These are phyloP conservation scores for Clonostachys sp. DNA, from an alignment of 2,329 filamentous ascomycete species.

Conservation along the genomic window DNA sequence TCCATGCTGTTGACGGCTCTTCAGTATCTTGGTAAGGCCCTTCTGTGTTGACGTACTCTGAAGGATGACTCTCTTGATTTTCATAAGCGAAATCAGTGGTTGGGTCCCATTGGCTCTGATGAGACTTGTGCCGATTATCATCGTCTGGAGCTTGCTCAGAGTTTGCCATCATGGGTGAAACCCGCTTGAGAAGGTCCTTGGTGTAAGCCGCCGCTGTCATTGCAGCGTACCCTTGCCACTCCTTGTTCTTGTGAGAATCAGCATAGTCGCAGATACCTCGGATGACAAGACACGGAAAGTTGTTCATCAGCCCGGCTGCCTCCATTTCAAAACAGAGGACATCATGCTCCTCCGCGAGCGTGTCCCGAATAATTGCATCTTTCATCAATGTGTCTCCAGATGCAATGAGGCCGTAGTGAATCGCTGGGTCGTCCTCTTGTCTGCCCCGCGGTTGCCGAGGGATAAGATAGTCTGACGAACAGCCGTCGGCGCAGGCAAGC, in stretches of 20 bases:
- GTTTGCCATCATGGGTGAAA: neutral
- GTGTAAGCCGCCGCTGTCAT: conserved; percentile 10
- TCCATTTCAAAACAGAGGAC: conserved; percentile 10
- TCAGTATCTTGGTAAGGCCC: too few relatives aligned
- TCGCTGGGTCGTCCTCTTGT: conserved; percentile 3
- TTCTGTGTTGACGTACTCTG: too few relatives aligned
- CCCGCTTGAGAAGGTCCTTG: conserved; percentile 3
- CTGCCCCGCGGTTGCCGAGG: neutral
- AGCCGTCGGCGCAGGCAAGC: neutral
- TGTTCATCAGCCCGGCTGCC: conserved; percentile 7
- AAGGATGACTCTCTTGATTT: too few relatives aligned
- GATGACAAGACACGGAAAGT: conserved; percentile 21
- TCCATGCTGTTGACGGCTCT: too few relatives aligned
- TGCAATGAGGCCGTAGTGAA: conserved; percentile 8
- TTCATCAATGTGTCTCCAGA: conserved; percentile 10
- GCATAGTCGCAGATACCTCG: conserved; percentile 28
- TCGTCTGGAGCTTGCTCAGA: neutral
- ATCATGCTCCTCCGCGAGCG: conserved; percentile 7
- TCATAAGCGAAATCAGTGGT: too few relatives aligned
- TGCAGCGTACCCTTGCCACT: conserved; percentile 5
- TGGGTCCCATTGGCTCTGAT: too few relatives aligned
- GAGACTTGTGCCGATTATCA: too few relatives aligned
- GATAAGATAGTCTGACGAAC: neutral
- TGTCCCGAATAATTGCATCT: conserved; percentile 11
- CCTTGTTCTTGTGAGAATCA: conserved; percentile 29